Evolutionary conservation across 2,329 filamentous ascomycete species (phyloP).

Genomic region (Penicillium digitatum): DNA sequence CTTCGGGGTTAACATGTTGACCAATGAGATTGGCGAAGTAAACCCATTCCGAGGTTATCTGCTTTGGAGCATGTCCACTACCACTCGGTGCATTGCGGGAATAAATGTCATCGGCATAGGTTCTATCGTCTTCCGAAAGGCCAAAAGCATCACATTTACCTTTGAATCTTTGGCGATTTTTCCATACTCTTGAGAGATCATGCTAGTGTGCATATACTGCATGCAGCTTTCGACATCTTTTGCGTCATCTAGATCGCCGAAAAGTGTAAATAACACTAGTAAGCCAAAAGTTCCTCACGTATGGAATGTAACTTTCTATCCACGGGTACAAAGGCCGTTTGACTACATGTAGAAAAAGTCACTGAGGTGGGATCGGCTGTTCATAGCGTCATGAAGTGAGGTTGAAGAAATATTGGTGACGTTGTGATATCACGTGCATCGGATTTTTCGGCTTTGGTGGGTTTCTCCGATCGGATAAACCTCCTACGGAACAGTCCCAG

Average conservation of each 20-base stretch:
- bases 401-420: not conserved
- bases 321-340: not conserved
- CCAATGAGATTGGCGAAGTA: not conserved
- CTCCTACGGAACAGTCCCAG: not conserved
- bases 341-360: not conserved
- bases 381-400: slow-evolving; percentile 2
- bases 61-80: not conserved
- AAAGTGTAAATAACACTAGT: not conserved
- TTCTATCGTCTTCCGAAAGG: not conserved
- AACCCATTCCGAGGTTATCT: not conserved
- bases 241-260: not conserved
- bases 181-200: not conserved
- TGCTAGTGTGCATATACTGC: not conserved
- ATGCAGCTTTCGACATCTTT: not conserved
- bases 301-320: not conserved
- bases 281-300: not conserved
- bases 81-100: not conserved
- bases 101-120: not conserved
- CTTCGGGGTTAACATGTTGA: not conserved
- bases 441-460: rapidly evolving
- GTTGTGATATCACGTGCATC: not conserved
- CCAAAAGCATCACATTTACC: not conserved
- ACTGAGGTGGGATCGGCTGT: not conserved
- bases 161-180: not conserved
- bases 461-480: not conserved